phyloP scores from a whole-genome alignment of 805 yeast genomes.

The Ogataea ramenticola region DNA sequence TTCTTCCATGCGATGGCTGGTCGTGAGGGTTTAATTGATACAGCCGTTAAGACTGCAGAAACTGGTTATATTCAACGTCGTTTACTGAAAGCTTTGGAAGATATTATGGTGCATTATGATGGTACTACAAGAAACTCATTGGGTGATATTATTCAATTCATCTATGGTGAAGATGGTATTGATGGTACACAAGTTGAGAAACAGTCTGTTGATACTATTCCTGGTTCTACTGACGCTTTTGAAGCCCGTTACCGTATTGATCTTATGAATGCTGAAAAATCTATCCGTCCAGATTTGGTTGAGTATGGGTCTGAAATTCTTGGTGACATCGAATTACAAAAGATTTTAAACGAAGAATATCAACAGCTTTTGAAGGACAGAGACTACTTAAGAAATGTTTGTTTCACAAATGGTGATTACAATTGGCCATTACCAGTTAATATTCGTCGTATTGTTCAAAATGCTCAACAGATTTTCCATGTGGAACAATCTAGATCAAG shows the following conservation, averaged over 20 bases:
- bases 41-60: conserved; percentile 98
- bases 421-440: conserved; percentile 98
- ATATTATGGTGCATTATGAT: conserved; percentile 96
- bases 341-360: conserved; percentile 76
- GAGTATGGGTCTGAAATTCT: conserved; percentile 88
- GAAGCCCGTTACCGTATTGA: conserved; percentile 83
- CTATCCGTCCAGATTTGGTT: conserved; percentile 63
- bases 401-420: conserved; percentile 89
- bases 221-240: conserved; percentile 82
- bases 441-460: conserved; percentile 91
- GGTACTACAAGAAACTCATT: conserved; percentile 97
- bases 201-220: conserved; percentile 91
- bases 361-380: conserved; percentile 74
- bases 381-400: conserved; percentile 63
- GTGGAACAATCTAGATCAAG: conserved; percentile 86
- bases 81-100: conserved; percentile 92
- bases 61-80: conserved; percentile 99
- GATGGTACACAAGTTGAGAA: conserved; percentile 98
- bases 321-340: conserved; percentile 83
- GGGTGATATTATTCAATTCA: conserved; percentile 93
- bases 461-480: conserved; percentile 95
- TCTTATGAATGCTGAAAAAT: conserved; percentile 60
- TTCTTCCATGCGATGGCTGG: conserved; percentile 99
- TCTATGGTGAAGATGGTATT: conserved; percentile 98
- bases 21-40: conserved; percentile 98